Evolutionary conservation across 116 monocot species (phyloP).

Genomic region (Posidonia oceanica): DNA sequence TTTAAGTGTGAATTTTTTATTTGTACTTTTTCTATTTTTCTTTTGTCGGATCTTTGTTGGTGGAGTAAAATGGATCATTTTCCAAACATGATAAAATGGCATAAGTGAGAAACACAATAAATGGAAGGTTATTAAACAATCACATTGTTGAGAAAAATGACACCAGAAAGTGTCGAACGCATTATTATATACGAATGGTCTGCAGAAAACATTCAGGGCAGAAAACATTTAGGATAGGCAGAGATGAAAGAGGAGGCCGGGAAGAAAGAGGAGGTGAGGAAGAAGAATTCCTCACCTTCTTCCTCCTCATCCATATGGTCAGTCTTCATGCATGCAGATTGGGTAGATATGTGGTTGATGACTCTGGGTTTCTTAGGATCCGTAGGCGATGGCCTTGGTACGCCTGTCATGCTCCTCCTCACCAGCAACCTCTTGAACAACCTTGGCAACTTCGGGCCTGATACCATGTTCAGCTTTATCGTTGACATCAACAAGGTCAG

Average conservation of each 20-base stretch:
- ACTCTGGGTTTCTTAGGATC: constrained; percentile 45
- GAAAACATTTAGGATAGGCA: background rate
- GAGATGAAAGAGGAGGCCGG: background rate
- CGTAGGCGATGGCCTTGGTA: constrained; percentile 40
- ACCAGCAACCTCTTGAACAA: constrained; percentile 56
- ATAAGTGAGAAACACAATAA: no score
- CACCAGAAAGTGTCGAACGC: no score
- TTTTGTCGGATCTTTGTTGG: no score
- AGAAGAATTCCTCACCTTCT: constrained; percentile 3
- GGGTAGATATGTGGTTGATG: constrained; percentile 39
- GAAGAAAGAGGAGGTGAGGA: background rate
- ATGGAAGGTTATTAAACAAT: no score
- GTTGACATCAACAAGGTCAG: constrained; percentile 23
- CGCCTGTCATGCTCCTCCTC: constrained; percentile 45
- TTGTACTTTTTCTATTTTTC: no score
- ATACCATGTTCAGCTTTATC: background rate
- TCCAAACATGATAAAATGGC: no score
- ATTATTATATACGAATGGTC: no score
- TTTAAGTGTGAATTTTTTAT: no score
- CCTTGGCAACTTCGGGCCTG: constrained; percentile 16
- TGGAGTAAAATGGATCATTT: no score
- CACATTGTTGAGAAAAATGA: no score
- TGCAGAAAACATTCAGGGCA: no score
- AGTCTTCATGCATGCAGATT: constrained; percentile 62
- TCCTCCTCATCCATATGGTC: constrained; percentile 10